Percentiles rank a stretch among this genome's conserved stretches.
Conservation (phyloP, 2,329 filamentous ascomycete genomes). For the Thelonectria discophora region DNA sequence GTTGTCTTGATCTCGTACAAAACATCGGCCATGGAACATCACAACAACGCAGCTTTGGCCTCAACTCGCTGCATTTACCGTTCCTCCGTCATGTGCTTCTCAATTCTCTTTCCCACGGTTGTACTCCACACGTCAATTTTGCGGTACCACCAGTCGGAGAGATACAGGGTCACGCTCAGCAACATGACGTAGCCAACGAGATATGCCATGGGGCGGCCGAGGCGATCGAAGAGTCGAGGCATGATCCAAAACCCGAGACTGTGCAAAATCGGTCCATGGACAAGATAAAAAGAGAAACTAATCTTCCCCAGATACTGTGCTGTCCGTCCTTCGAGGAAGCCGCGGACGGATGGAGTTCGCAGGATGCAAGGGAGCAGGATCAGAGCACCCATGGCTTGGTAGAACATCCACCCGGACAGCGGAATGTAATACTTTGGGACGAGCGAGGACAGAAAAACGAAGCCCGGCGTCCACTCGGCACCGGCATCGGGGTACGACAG, state of each 20-base stretch:
- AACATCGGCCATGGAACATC: background rate
- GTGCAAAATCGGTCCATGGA: conserved; percentile 66
- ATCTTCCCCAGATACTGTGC: conserved; percentile 52
- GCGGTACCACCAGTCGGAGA: conserved; percentile 48
- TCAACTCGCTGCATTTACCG: background rate
- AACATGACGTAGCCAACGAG: conserved; percentile 46
- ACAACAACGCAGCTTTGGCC: background rate
- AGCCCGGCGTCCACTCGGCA: conserved; percentile 51
- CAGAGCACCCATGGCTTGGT: conserved; percentile 50
- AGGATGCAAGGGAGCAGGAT: conserved; percentile 49
- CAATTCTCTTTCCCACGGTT: conserved; percentile 48
- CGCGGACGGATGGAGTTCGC: conserved; percentile 43
- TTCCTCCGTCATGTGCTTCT: conserved; percentile 25
- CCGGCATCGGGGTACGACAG: conserved; percentile 52
- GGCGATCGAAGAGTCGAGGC: conserved; percentile 50
- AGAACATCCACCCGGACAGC: conserved; percentile 52
- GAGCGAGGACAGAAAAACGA: conserved; percentile 45
- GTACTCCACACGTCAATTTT: conserved; percentile 51
- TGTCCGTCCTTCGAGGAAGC: conserved; percentile 43
- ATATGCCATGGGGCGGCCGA: conserved; percentile 44
- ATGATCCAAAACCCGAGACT: conserved; percentile 67
- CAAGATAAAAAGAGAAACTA: conserved; percentile 54
- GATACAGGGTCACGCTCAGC: conserved; percentile 45
- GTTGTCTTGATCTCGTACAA: background rate
- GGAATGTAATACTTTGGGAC: conserved; percentile 50